phyloP scores from a whole-genome alignment of 1,284 basidiomycete species.

The Sutorius eximius region DNA sequence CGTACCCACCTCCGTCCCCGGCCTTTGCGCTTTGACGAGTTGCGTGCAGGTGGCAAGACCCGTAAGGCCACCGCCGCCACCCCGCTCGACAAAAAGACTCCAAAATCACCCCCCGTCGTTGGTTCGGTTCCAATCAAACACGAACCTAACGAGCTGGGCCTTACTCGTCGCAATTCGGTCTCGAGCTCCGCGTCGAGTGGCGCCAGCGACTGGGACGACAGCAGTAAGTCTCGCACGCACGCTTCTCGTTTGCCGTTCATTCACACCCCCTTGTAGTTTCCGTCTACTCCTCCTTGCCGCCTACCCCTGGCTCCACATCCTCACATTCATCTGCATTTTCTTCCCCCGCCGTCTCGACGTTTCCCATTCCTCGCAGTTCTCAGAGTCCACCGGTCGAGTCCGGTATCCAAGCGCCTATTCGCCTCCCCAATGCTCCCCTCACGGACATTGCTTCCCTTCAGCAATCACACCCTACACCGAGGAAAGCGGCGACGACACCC shows the following conservation, averaged over 20 bases:
- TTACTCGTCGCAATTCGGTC: slow-evolving; percentile 59
- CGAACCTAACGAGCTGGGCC: slow-evolving; percentile 54
- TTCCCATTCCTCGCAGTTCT: slow-evolving; percentile 59
- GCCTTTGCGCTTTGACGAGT: slow-evolving; percentile 79
- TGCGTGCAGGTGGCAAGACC: slow-evolving; percentile 78
- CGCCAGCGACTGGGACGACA: slow-evolving; percentile 74
- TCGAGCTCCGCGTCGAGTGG: slow-evolving; percentile 58
- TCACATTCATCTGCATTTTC: slow-evolving; percentile 65
- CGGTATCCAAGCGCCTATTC: slow-evolving; percentile 51
- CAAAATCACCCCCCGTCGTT: slow-evolving; percentile 25
- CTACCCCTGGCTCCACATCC: slow-evolving; percentile 44
- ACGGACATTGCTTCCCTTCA: slow-evolving; percentile 59
- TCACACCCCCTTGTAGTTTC: slow-evolving; percentile 47
- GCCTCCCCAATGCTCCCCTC: slow-evolving; percentile 67
- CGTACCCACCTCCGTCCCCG: slow-evolving; percentile 78
- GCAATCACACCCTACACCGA: slow-evolving; percentile 31
- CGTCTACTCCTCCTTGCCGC: slow-evolving; percentile 50
- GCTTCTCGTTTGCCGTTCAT: background rate
- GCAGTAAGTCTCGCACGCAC: slow-evolving; percentile 44
- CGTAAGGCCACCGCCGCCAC: slow-evolving; percentile 52
- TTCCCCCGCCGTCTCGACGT: slow-evolving; percentile 55
- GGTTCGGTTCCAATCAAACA: slow-evolving; percentile 55
- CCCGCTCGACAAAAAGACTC: slow-evolving; percentile 39
- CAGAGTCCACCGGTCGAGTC: slow-evolving; percentile 56
- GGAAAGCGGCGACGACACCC: slow-evolving; percentile 32